phyloP scores from a whole-genome alignment of 176 grass and related monocot genomes.

The Phyllostachys edulis region DNA sequence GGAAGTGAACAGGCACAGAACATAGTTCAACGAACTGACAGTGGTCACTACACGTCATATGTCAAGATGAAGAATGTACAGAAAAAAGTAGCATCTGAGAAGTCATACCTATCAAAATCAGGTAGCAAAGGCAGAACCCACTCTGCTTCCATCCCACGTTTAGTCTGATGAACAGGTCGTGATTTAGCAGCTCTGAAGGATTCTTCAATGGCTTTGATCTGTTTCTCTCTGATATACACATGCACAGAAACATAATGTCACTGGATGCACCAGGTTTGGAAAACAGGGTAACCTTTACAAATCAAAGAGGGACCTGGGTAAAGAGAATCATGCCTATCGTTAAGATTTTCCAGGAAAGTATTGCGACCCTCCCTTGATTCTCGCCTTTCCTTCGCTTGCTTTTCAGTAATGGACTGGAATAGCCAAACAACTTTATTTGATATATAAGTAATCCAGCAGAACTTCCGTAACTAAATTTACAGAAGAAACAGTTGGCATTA shows the following conservation, averaged over 20 bases:
- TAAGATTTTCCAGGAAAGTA: slow-evolving; percentile 81
- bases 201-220: slow-evolving; percentile 89
- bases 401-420: slow-evolving; percentile 89
- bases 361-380: slow-evolving; percentile 75
- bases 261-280: slow-evolving; percentile 13
- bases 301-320: slow-evolving; percentile 20
- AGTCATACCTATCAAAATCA: slow-evolving; percentile 79
- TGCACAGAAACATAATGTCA: slow-evolving; percentile 30
- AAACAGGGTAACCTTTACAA: slow-evolving; percentile 19
- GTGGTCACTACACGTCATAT: background rate
- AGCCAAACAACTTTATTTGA: slow-evolving; percentile 16
- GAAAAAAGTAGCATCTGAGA: background rate
- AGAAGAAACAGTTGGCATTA: slow-evolving; percentile 34
- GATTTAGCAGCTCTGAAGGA: slow-evolving; percentile 93
- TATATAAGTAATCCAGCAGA: slow-evolving; percentile 24
- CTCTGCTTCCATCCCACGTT: slow-evolving; percentile 63
- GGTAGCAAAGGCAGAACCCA: slow-evolving; percentile 87
- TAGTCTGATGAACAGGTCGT: slow-evolving; percentile 85
- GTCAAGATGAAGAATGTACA: background rate
- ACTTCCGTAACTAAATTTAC: slow-evolving; percentile 38
- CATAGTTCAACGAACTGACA: background rate
- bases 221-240: slow-evolving; percentile 73
- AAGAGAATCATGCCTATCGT: slow-evolving; percentile 60
- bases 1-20: slow-evolving; percentile 24
- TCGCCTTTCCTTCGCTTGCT: slow-evolving; percentile 97